These are phyloP conservation scores for Naganishia kalamii DNA, from an alignment of 768 basidiomycete genomes.

Conservation along the genomic window DNA sequence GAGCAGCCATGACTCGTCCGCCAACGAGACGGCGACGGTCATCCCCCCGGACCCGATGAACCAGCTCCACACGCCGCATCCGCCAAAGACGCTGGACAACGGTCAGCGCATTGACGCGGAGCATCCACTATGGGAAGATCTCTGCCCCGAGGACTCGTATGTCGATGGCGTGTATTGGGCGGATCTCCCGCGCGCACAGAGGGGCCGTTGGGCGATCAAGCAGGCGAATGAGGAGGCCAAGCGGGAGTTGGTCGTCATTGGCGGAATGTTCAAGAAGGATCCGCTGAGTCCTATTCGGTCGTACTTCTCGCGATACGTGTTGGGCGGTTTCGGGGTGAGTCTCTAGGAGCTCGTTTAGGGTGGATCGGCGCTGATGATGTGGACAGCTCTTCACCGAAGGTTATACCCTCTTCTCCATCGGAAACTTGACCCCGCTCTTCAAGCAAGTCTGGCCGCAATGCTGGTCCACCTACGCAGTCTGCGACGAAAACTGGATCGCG, in stretches of 20 bases:
- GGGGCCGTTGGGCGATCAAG: conserved; percentile 38
- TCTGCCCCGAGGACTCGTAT: conserved; percentile 36
- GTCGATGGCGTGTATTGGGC: conserved; percentile 44
- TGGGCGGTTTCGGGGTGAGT: conserved; percentile 43
- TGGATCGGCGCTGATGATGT: not conserved
- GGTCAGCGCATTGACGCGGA: conserved; percentile 13
- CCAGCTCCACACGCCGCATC: conserved; percentile 11
- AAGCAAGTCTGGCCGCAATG: conserved; percentile 46
- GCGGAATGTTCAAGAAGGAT: conserved; percentile 46
- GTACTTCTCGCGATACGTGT: conserved; percentile 47
- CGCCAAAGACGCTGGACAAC: conserved; percentile 5
- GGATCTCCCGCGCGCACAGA: conserved; percentile 40
- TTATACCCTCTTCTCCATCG: conserved; percentile 49
- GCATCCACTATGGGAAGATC: conserved; percentile 28
- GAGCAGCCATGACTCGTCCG: not conserved
- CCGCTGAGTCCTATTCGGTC: conserved; percentile 39
- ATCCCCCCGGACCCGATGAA: conserved; percentile 6
- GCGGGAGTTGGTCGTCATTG: conserved; percentile 41
- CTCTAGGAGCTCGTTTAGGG: not conserved
- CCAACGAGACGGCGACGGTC: conserved; percentile 1
- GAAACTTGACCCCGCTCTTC: conserved; percentile 47
- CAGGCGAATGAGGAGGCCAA: conserved; percentile 42
- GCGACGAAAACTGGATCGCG: conserved; percentile 45
- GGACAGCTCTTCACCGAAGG: conserved; percentile 40
- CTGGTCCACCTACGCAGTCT: conserved; percentile 41